phyloP scores from a whole-genome alignment of 2,329 filamentous ascomycete genomes.

The Phaeophleospora eucalypticola region DNA sequence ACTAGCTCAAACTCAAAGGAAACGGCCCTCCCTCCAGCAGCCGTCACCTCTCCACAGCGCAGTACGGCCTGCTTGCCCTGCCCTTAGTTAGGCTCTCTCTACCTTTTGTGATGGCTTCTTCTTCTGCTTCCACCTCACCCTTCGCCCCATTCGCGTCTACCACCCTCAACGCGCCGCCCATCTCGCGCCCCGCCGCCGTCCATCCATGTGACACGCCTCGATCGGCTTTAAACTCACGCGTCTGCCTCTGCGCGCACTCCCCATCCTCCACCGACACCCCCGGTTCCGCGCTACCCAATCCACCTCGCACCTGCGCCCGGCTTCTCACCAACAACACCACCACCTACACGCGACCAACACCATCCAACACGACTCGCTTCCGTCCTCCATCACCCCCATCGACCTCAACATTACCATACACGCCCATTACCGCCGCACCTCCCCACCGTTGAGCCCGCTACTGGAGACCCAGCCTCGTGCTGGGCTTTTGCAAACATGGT shows the following conservation, averaged over 20 bases:
- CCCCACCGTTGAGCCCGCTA: slow-evolving; percentile 1
- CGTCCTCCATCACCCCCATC: slow-evolving; percentile 61
- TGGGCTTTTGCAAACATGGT: slow-evolving; percentile 23
- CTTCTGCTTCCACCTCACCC: slow-evolving; percentile 16
- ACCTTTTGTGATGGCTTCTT: background rate
- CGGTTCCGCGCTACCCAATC: background rate
- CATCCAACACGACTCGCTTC: slow-evolving; percentile 6
- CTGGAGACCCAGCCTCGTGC: slow-evolving; percentile 20
- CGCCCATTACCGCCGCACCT: background rate
- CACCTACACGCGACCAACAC: slow-evolving; percentile 3
- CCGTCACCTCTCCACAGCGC: background rate
- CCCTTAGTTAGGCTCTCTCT: background rate
- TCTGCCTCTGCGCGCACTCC: background rate
- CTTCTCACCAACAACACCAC: slow-evolving; percentile 2
- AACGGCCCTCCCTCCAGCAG: background rate
- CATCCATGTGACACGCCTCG: background rate
- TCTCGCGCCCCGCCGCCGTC: background rate
- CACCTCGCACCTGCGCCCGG: background rate
- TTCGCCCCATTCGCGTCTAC: slow-evolving; percentile 13
- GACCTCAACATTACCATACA: slow-evolving; percentile 2
- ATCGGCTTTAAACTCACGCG: background rate
- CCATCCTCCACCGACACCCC: slow-evolving; percentile 5
- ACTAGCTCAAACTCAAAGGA: background rate
- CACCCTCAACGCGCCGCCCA: slow-evolving; percentile 30
- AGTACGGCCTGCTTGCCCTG: background rate